These are phyloP conservation scores for Eucalyptus cladocalyx DNA, from an alignment of 345 rosid genomes.

Conservation along the genomic window DNA sequence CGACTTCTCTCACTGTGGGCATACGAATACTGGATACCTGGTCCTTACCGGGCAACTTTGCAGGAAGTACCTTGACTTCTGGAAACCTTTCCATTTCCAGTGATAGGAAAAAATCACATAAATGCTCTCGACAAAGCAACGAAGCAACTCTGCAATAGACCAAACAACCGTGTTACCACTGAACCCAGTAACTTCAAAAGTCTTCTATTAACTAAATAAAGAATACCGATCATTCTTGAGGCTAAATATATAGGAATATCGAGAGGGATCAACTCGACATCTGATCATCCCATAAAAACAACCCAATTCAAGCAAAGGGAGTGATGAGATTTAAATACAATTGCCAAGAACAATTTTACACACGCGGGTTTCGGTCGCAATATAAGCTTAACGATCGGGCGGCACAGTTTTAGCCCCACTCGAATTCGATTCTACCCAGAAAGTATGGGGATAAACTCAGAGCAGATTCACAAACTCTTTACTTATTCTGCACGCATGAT, in stretches of 20 bases:
- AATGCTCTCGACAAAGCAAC: not conserved
- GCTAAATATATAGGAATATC: not conserved
- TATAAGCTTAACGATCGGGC: not conserved
- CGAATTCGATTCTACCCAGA: not conserved
- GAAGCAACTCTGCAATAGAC: constrained; percentile 17
- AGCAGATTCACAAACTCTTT: not conserved
- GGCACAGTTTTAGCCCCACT: not conserved
- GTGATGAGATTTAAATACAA: not conserved
- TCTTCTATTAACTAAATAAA: not conserved
- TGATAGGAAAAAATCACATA: constrained; percentile 20
- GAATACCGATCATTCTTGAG: not conserved
- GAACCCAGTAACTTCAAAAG: not conserved
- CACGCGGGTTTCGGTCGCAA: not conserved
- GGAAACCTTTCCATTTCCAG: constrained; percentile 51
- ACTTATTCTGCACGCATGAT: not conserved
- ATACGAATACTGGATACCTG: constrained; percentile 20
- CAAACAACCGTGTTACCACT: not conserved
- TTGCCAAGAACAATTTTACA: not conserved
- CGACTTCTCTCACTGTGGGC: constrained; percentile 9
- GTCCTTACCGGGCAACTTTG: constrained; percentile 30
- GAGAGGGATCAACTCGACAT: not conserved
- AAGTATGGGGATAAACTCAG: not conserved
- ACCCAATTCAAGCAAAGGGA: not conserved
- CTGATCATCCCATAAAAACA: not conserved
- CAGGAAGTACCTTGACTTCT: constrained; percentile 43